Evolutionary conservation across 768 basidiomycete genomes (phyloP).

Genomic region (Naganishia onofrii): DNA sequence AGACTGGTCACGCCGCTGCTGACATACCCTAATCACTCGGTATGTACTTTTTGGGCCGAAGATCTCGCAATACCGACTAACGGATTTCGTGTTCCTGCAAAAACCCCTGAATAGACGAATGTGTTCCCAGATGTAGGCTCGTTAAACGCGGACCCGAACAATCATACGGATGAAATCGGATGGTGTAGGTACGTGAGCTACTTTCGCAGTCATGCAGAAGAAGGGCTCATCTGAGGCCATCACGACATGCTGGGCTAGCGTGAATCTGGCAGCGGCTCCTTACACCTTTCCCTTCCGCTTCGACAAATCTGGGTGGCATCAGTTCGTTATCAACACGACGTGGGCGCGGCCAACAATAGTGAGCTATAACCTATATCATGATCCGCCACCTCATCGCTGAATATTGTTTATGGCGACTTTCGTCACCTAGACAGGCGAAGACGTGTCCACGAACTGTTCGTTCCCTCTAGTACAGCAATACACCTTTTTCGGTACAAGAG

Average conservation of each 20-base stretch:
- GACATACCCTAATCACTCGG: constrained; percentile 46
- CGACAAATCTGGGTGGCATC: constrained; percentile 46
- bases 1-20: constrained; percentile 45
- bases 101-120: constrained; percentile 38
- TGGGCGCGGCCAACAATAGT: constrained; percentile 45
- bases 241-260: neutral
- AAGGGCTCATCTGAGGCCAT: neutral
- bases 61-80: neutral
- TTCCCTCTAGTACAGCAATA: constrained; percentile 28
- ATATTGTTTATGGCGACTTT: no score
- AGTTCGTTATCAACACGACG: constrained; percentile 50
- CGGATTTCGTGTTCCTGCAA: neutral
- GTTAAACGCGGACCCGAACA: constrained; percentile 10
- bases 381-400: neutral
- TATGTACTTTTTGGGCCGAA: constrained; percentile 23
- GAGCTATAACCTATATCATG: constrained; percentile 8
- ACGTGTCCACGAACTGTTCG: constrained; percentile 26
- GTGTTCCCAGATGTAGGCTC: constrained; percentile 37
- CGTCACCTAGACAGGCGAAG: constrained; percentile 30
- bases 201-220: no score
- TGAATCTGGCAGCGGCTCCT: constrained; percentile 34
- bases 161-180: constrained; percentile 17
- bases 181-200: constrained; percentile 40
- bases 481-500: constrained; percentile 46
- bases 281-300: constrained; percentile 43